Evolutionary conservation across 2,329 filamentous ascomycete genomes (phyloP).

Genomic region (Stachybotrys elegans): DNA sequence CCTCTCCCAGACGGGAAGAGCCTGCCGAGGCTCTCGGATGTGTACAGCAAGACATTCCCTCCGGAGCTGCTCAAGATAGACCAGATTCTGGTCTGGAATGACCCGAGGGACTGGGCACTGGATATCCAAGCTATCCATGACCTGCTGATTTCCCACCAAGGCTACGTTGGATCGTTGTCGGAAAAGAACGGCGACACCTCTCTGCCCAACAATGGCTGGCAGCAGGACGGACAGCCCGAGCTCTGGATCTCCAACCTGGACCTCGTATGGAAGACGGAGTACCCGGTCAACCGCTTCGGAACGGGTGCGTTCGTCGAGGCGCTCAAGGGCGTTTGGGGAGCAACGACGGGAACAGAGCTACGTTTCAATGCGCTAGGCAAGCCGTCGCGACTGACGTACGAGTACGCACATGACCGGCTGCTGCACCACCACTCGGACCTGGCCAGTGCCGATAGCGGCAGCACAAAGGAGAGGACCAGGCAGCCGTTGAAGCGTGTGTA

Average conservation of each 20-base stretch:
- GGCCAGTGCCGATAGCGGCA: constrained; percentile 12
- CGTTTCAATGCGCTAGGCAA: constrained; percentile 73
- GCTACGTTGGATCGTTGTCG: constrained; percentile 76
- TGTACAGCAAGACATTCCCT: constrained; percentile 28
- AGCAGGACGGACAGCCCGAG: constrained; percentile 72
- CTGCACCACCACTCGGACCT: constrained; percentile 41
- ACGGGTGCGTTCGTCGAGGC: constrained; percentile 88
- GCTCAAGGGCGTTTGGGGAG: constrained; percentile 72
- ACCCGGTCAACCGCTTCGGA: constrained; percentile 80
- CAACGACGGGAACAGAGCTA: constrained; percentile 61
- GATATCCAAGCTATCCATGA: constrained; percentile 83
- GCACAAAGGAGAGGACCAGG: constrained; percentile 34
- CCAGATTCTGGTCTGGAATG: constrained; percentile 90
- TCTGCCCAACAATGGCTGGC: constrained; percentile 72
- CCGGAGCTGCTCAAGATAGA: constrained; percentile 66
- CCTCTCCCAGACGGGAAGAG: constrained; percentile 28
- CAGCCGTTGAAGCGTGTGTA: constrained; percentile 72
- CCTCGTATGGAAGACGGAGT: constrained; percentile 80
- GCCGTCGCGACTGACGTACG: constrained; percentile 71
- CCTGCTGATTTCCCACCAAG: constrained; percentile 71
- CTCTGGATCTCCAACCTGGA: constrained; percentile 91
- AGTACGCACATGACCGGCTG: constrained; percentile 70
- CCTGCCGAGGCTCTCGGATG: constrained; percentile 22
- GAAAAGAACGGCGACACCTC: constrained; percentile 59
- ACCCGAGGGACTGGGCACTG: constrained; percentile 92